Evolutionary conservation across 345 rosid genomes (phyloP), one percentile per base, ranked within the genome.

Genomic region (Brassica cretica): DNA sequence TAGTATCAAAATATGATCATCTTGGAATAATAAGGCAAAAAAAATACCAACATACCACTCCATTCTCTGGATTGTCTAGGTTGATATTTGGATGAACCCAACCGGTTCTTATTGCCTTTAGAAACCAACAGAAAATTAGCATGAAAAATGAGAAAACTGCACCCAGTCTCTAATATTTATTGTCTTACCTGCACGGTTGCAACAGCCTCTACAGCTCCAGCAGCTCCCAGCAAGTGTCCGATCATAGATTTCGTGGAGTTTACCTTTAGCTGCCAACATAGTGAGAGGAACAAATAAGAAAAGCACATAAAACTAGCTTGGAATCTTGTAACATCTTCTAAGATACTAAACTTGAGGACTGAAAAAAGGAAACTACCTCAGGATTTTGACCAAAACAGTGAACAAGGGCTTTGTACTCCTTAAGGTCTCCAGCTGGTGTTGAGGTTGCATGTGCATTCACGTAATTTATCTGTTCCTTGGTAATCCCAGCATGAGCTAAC

Each of bases 31-130:
- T 24, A 70, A 46, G 53, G 35, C 51, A 56, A 21, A 14, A 71
- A 18, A 5, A 1, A 39, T 7, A 73, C 18, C 27, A 61, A 74
- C 87, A 72, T 87, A 94, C 98, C 89, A 94, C 86, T 83, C 86
- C 89, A 68, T 77, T 78, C 64, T 90, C 98, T 60, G 98, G 97
- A 77, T 82, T 85, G 78, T 94, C 97, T 21, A 92, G 88, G 79
- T 94, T 94, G 85, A 94, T 79, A 80, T 92, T 92, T 64, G 98
- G 98, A 85, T 94, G 98, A 81, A 92, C 85, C 97, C 97, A 94
- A 46, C 98, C 97, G 8, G 95, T 92, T 66, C 82, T 80, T 88
- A 94, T 94, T 72, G 98, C 98, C 97, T 94, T 76, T 37, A 62
- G 61, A 39, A 64, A 66, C 73, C 16, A 68, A 53, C 66, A 76